A percentile compares a stretch with the other conserved stretches of the same genome.
Conservation (phyloP, 2,329 filamentous ascomycete genomes). For the Exophiala alcalophila region DNA sequence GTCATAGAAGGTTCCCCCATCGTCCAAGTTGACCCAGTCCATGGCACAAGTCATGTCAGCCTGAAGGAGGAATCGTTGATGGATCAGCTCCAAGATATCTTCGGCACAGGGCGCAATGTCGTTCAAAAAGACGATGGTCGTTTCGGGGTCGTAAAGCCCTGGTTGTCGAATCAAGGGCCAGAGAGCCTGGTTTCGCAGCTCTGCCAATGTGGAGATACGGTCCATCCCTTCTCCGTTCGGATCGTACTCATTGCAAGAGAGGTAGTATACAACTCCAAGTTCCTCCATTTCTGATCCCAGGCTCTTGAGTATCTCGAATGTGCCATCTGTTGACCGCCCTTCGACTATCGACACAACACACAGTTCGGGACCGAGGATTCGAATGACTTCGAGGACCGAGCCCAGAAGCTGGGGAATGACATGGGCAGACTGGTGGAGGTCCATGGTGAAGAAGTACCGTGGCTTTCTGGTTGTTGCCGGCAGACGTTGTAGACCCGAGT, state of each 20-base stretch:
- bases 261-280: conserved; percentile 29
- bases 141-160: conserved; percentile 34
- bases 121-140: conserved; percentile 54
- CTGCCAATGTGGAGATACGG: conserved; percentile 49
- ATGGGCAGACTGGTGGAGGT: conserved; percentile 46
- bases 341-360: conserved; percentile 57
- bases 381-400: conserved; percentile 50
- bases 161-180: conserved; percentile 41
- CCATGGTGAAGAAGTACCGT: conserved; percentile 53
- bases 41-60: conserved; percentile 59
- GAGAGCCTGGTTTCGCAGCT: conserved; percentile 54
- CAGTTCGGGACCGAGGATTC: conserved; percentile 50
- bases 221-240: conserved; percentile 39
- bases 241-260: conserved; percentile 42
- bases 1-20: conserved; percentile 55
- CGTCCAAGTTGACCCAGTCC: conserved; percentile 51
- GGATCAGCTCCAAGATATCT: conserved; percentile 56
- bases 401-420: conserved; percentile 53
- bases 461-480: not conserved
- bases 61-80: conserved; percentile 46
- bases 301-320: conserved; percentile 48
- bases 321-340: conserved; percentile 55
- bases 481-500: conserved; percentile 3
- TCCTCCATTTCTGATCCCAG: conserved; percentile 42
- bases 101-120: conserved; percentile 54